Evolutionary conservation across 345 rosid species (phyloP), one percentile per base, ranked within the genome.

Genomic region (Rhizophora mangle): DNA sequence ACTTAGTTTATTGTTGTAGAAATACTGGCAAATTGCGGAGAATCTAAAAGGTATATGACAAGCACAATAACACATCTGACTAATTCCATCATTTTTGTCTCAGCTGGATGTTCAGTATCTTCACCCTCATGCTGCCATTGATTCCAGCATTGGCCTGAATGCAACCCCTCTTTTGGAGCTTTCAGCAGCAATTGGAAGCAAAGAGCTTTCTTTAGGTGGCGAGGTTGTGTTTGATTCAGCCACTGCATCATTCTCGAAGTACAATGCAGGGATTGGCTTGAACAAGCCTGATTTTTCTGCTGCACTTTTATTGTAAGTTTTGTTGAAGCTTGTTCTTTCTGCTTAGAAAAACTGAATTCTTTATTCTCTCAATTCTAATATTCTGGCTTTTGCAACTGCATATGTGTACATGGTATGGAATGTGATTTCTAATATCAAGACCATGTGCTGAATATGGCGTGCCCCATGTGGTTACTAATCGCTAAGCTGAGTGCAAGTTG

Each of bases 91-190:
- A 5, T 29, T 70, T 62, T 22, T 46, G 64, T 68, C 72, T 60
- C 86, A 92, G 97, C 76, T 92, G 77, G 96, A 92, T 64, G 83
- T 92, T 66, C 90, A 89, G 69, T 89, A 92, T 78, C 77, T 83
- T 72, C 93, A 92, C 76, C 89, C 80, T 63, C 89, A 88, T 72
- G 93, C 88, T 4, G 88, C 89, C 53, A 76, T 89, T 71, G 81
- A 79, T 71, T 85, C 91, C 56, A 82, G 91, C 74, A 89, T 89
- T 74, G 97, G 93, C 73, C 85, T 91, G 62, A 89, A 89, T 73
- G 89, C 96, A 72, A 76, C 82, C 64, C 97, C 97, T 18, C 80
- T 69, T 56, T 74, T 91, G 78, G 95, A 89, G 74, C 76, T 91
- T 55, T 87, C 97, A 34, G 93, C 90, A 62, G 85, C 95, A 39